phyloP scores from a whole-genome alignment of 129 eudicot species.

The Silybum marianum region DNA sequence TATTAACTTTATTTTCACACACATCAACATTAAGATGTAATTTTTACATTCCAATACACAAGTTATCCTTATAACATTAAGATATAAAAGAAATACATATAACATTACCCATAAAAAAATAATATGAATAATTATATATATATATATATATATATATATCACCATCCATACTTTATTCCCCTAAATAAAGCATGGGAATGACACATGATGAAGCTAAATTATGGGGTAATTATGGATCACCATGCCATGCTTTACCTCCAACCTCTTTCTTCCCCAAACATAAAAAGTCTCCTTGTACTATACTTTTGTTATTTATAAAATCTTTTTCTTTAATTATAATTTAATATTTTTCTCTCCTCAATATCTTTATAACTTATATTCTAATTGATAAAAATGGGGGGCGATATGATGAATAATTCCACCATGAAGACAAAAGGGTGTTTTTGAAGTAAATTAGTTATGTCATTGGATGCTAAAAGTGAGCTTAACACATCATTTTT shows the following conservation, averaged over 20 bases:
- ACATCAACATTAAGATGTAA: too few relatives aligned
- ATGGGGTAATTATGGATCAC: constrained; percentile 39
- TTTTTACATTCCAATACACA: too few relatives aligned
- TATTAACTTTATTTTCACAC: too few relatives aligned
- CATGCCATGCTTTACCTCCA: constrained; percentile 27
- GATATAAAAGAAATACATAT: too few relatives aligned
- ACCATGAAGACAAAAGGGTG: constrained; percentile 27
- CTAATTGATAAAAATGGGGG: constrained; percentile 22
- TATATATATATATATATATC: too few relatives aligned
- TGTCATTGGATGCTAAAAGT: constrained; percentile 41
- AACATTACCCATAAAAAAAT: too few relatives aligned
- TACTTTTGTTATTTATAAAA: not conserved
- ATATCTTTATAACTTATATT: not conserved
- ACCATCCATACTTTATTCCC: too few relatives aligned
- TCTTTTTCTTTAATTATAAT: not conserved
- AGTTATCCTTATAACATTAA: too few relatives aligned
- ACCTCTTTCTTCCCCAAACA: constrained; percentile 18
- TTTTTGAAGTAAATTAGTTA: constrained; percentile 32
- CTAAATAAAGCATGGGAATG: not conserved
- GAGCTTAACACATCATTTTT: constrained; percentile 44
- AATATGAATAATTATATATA: not conserved
- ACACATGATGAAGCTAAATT: constrained; percentile 22
- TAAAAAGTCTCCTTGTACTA: constrained; percentile 11
- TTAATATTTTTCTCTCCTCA: constrained; percentile 3
- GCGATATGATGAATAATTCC: constrained; percentile 42